Conservation (phyloP, 73 alveolate species). For the Breviolum minutum region DNA sequence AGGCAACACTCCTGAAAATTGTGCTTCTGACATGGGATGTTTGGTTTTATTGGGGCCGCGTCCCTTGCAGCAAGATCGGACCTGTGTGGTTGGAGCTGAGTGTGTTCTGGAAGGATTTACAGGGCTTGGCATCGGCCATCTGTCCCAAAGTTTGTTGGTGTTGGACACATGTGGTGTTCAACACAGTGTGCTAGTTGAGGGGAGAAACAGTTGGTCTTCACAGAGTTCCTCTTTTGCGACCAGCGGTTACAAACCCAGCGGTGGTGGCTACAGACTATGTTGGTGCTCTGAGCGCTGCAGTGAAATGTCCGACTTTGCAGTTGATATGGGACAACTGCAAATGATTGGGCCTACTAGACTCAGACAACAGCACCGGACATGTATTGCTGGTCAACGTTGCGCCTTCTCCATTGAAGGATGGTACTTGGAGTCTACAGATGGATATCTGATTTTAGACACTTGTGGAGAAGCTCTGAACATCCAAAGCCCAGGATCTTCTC, state of each 20-base stretch:
- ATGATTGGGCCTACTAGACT: background rate
- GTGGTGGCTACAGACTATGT: slow-evolving; percentile 67
- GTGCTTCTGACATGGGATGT: slow-evolving; percentile 18
- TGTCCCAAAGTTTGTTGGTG: slow-evolving; percentile 11
- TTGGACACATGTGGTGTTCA: slow-evolving; percentile 43
- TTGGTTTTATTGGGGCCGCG: slow-evolving; percentile 37
- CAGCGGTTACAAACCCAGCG: background rate
- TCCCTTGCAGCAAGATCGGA: slow-evolving; percentile 52
- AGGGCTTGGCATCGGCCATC: slow-evolving; percentile 15
- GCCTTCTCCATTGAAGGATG: slow-evolving; percentile 19
- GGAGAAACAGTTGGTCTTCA: background rate
- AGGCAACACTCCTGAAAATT: background rate
- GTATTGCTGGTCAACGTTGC: slow-evolving; percentile 58
- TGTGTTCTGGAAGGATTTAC: slow-evolving; percentile 27
- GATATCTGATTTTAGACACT: slow-evolving; percentile 15
- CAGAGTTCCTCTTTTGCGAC: background rate
- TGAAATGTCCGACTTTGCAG: background rate
- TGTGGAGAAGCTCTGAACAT: background rate
- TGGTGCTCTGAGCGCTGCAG: slow-evolving; percentile 42
- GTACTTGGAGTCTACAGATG: slow-evolving; percentile 6
- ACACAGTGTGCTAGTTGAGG: background rate
- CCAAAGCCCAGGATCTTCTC: background rate
- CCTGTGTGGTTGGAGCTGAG: slow-evolving; percentile 2
- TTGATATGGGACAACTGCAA: slow-evolving; percentile 46
- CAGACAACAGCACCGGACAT: slow-evolving; percentile 45